A percentile compares a stretch with the other conserved stretches of the same genome.
These are phyloP conservation scores for Selenicereus undatus DNA, from an alignment of 148 eudicot species.

Conservation along the genomic window DNA sequence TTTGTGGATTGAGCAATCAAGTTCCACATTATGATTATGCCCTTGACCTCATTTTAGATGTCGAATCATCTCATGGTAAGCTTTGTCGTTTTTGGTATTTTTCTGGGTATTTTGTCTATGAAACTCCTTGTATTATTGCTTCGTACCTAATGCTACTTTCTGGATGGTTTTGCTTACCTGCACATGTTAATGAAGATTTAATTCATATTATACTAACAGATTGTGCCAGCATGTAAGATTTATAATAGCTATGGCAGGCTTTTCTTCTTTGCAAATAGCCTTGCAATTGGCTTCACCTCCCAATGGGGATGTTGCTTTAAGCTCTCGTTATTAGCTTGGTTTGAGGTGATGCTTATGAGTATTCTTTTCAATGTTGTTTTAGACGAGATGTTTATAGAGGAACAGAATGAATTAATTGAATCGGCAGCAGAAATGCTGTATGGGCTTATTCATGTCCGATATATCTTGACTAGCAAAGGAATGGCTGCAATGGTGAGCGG, in stretches of 20 bases:
- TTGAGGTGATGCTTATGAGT: neutral
- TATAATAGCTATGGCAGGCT: too few relatives aligned
- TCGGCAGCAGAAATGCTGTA: slow-evolving; percentile 98
- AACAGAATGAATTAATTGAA: slow-evolving; percentile 91
- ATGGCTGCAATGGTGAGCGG: slow-evolving; percentile 86
- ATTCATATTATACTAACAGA: too few relatives aligned
- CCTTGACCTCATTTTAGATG: slow-evolving; percentile 59
- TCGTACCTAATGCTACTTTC: neutral
- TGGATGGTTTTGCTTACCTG: neutral
- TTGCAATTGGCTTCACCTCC: too few relatives aligned
- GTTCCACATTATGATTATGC: slow-evolving; percentile 69
- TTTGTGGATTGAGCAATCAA: slow-evolving; percentile 72
- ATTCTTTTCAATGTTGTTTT: neutral
- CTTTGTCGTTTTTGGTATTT: neutral
- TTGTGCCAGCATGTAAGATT: too few relatives aligned
- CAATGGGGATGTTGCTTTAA: too few relatives aligned
- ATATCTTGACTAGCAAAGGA: slow-evolving; percentile 89
- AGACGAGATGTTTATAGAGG: slow-evolving; percentile 90
- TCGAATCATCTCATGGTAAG: slow-evolving; percentile 69
- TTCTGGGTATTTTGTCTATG: too few relatives aligned
- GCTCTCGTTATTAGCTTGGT: too few relatives aligned
- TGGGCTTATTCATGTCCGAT: slow-evolving; percentile 90
- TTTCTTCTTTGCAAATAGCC: too few relatives aligned
- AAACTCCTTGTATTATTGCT: neutral
- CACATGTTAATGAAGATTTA: too few relatives aligned